Evolutionary conservation across 495 filamentous ascomycete species (phyloP).

Genomic region (Talaromyces adpressus): DNA sequence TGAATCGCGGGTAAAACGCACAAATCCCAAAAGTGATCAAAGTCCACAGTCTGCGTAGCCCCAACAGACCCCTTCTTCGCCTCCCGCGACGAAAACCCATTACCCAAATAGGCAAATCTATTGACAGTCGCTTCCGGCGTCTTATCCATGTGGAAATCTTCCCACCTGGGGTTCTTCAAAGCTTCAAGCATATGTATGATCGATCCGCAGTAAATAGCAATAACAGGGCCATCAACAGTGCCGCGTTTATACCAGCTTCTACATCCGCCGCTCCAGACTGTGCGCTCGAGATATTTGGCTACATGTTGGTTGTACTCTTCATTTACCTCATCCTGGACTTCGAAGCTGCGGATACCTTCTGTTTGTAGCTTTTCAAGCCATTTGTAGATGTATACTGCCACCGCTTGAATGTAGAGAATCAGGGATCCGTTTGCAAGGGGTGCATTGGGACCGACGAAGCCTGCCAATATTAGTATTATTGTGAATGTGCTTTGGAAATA

Average conservation of each 20-base stretch:
- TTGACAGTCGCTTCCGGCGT: neutral
- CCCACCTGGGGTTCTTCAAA: neutral
- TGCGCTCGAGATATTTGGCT: neutral
- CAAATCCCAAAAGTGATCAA: neutral
- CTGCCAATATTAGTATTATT: neutral
- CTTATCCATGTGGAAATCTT: neutral
- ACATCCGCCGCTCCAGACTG: neutral
- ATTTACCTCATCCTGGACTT: neutral
- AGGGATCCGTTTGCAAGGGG: slow-evolving; percentile 22
- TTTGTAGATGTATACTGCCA: slow-evolving; percentile 36
- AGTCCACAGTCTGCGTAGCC: neutral
- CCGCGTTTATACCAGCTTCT: neutral
- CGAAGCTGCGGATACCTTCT: slow-evolving; percentile 16
- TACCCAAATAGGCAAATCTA: neutral
- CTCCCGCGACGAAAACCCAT: neutral
- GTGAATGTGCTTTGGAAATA: neutral
- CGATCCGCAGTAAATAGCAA: neutral
- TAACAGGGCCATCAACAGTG: neutral
- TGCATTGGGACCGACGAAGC: neutral
- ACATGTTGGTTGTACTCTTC: neutral
- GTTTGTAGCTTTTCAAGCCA: slow-evolving; percentile 26
- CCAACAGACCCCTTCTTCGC: neutral
- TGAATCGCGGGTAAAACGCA: neutral
- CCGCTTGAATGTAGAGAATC: slow-evolving; percentile 24
- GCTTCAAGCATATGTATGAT: neutral